phyloP scores from a whole-genome alignment of 208 protist genomes.

The Acanthamoeba triangularis region DNA sequence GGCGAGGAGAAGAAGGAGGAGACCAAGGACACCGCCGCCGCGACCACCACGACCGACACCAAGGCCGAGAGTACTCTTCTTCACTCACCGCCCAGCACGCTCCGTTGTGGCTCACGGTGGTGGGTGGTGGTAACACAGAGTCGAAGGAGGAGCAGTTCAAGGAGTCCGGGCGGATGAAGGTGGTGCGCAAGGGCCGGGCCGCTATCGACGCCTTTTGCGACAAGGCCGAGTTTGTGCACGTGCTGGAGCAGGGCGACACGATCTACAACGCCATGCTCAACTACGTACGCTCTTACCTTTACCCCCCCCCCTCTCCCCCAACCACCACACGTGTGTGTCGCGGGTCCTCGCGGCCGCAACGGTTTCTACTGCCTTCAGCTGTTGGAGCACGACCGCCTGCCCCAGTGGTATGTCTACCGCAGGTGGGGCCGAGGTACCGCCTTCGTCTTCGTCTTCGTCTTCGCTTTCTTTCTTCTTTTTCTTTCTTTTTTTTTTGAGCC shows the following conservation, averaged over 20 bases:
- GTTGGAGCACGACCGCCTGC: neutral
- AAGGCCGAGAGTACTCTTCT: neutral
- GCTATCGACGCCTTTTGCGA: constrained; percentile 34
- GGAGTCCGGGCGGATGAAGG: constrained; percentile 17
- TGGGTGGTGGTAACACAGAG: neutral
- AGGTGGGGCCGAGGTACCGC: neutral
- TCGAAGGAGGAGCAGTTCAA: constrained; percentile 13
- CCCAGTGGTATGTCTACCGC: constrained; percentile 4
- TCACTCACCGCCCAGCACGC: neutral
- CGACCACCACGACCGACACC: neutral
- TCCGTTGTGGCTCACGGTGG: neutral
- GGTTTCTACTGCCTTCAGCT: constrained; percentile 42
- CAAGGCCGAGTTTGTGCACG: constrained; percentile 52
- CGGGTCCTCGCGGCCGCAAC: neutral
- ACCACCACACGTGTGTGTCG: neutral
- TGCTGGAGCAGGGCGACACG: constrained; percentile 13
- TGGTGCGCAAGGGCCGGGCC: constrained; percentile 12
- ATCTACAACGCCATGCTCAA: constrained; percentile 70
- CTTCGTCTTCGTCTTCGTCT: neutral
- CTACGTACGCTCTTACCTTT: neutral
- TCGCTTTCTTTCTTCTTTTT: no score
- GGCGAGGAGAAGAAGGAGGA: constrained; percentile 71
- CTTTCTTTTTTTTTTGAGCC: no score
- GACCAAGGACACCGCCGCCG: neutral
- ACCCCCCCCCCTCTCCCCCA: no score